Percentiles rank a stretch among this genome's conserved stretches.
These are phyloP conservation scores for Cladosporium sp. DNA, from an alignment of 2,329 filamentous ascomycete genomes.

Conservation along the genomic window DNA sequence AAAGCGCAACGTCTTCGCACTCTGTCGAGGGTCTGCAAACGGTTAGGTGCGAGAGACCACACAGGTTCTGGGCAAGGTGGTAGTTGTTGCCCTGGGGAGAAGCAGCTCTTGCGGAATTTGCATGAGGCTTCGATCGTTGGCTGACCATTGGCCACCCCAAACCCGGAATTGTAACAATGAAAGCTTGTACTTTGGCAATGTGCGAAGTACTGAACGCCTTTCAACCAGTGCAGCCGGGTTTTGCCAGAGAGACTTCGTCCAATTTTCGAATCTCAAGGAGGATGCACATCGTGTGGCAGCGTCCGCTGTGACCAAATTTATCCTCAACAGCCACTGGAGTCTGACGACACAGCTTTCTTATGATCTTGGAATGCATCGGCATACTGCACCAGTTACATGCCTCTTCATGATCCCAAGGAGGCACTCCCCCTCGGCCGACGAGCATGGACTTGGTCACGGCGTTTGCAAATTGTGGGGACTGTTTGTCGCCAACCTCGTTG, in stretches of 20 bases:
- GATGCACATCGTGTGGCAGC: neutral
- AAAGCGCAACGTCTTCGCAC: neutral
- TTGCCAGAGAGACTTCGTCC: too few species aligned
- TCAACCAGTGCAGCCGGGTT: too few species aligned
- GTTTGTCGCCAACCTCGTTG: neutral
- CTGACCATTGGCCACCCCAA: neutral
- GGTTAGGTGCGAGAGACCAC: neutral
- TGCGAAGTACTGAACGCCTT: neutral
- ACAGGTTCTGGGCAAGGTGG: neutral
- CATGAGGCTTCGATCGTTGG: neutral
- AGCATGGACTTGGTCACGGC: neutral
- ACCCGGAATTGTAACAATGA: neutral
- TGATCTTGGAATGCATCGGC: neutral
- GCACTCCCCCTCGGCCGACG: neutral
- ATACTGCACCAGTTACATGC: neutral
- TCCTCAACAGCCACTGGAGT: neutral
- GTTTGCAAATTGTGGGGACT: neutral
- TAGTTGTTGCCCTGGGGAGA: neutral
- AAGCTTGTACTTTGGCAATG: neutral
- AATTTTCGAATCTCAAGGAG: neutral
- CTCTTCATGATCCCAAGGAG: neutral
- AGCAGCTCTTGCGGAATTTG: neutral
- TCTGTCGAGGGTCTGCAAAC: neutral
- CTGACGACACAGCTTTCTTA: neutral
- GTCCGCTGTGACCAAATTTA: neutral